Evolutionary conservation across 148 eudicot genomes (phyloP).

Genomic region (Rhododendron kiyosumense): DNA sequence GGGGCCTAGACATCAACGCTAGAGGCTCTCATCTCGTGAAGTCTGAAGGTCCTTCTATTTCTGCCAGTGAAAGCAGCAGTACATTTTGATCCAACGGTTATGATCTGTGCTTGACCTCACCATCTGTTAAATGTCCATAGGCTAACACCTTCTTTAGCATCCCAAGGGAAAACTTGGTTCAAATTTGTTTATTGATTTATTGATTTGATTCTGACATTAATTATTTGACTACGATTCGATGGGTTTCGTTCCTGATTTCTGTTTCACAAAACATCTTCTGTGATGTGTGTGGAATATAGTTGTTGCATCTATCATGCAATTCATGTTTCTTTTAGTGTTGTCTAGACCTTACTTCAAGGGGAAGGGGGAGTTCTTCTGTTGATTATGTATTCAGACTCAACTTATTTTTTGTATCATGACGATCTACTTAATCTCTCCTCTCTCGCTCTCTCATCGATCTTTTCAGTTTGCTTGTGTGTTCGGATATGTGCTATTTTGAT

Average conservation of each 20-base stretch:
- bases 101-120: slow-evolving; percentile 1
- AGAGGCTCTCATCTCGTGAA: slow-evolving; percentile 44
- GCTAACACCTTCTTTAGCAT: slow-evolving; percentile 34
- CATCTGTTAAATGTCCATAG: slow-evolving; percentile 40
- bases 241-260: slow-evolving; percentile 1
- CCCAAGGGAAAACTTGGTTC: slow-evolving; percentile 8
- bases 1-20: slow-evolving; percentile 55
- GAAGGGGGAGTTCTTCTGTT: background rate
- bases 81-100: slow-evolving; percentile 32
- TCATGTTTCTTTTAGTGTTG: background rate
- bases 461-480: background rate
- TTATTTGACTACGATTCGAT: background rate
- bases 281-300: background rate
- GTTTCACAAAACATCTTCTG: background rate
- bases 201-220: slow-evolving; percentile 10
- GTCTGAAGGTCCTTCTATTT: slow-evolving; percentile 49
- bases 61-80: slow-evolving; percentile 55
- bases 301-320: slow-evolving; percentile 8
- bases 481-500: background rate
- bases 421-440: background rate
- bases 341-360: background rate
- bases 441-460: background rate
- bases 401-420: background rate
- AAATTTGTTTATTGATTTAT: slow-evolving; percentile 15
- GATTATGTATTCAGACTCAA: background rate